Conservation (phyloP, 2,329 filamentous ascomycete genomes). For the Gaeumannomyces sp. region DNA sequence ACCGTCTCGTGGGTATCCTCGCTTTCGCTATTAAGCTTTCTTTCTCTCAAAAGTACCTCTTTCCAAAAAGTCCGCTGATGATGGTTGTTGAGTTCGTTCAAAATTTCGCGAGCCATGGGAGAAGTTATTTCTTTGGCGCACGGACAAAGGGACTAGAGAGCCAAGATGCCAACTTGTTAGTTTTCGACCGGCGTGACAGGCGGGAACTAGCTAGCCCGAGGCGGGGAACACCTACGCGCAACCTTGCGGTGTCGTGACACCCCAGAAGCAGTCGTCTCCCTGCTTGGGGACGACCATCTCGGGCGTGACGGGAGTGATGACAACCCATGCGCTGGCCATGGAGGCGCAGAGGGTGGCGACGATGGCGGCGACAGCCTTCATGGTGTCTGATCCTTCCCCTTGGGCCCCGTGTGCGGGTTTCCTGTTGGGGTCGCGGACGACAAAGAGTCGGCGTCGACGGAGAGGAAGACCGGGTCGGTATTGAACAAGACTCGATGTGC, state of each 20-base stretch:
- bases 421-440: neutral
- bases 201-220: neutral
- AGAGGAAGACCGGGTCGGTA: neutral
- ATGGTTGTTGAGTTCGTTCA: neutral
- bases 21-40: neutral
- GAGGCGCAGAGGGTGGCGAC: conserved; percentile 38
- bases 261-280: conserved; percentile 48
- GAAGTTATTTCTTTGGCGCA: neutral
- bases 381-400: conserved; percentile 20
- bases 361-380: conserved; percentile 29
- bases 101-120: no score
- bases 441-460: neutral
- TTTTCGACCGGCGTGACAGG: neutral
- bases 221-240: conserved; percentile 42
- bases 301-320: conserved; percentile 45
- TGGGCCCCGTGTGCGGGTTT: neutral
- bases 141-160: neutral
- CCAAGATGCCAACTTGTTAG: neutral
- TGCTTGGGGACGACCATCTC: conserved; percentile 46
- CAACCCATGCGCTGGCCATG: conserved; percentile 44
- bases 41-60: neutral
- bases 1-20: neutral
- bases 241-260: conserved; percentile 48
- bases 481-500: neutral
- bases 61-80: neutral